Conservation (phyloP, 176 grass and related monocot genomes). For the Stipa capillata region DNA sequence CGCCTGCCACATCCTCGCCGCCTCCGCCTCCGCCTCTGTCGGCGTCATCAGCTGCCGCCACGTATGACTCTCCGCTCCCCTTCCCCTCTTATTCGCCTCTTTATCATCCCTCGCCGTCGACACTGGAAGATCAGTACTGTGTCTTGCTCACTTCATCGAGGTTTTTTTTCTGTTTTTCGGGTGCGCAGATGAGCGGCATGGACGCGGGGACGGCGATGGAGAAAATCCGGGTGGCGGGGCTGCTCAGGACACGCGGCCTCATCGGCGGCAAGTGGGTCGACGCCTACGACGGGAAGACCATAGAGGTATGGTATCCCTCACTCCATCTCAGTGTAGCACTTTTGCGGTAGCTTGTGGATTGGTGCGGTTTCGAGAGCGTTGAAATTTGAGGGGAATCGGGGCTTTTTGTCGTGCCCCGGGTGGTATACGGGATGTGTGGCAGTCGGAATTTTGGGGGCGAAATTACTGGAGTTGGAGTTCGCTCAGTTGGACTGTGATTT, state of each 20-base stretch:
- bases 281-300: conserved; percentile 75
- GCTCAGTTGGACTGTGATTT: not conserved
- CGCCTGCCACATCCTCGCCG: conserved; percentile 40
- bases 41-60: conserved; percentile 24
- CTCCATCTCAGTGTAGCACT: not conserved
- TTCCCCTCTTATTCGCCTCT: not conserved
- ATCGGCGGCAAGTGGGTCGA: conserved; percentile 80
- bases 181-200: conserved; percentile 55
- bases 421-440: not conserved
- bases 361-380: not conserved
- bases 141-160: not conserved
- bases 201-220: conserved; percentile 46
- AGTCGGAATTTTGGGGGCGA: not conserved
- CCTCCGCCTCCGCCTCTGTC: not conserved
- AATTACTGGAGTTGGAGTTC: not conserved
- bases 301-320: conserved; percentile 38
- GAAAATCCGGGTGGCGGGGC: conserved; percentile 55
- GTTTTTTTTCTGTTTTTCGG: not conserved
- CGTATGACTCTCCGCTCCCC: conserved; percentile 3
- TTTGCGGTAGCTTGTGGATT: not conserved
- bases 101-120: not conserved
- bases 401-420: not conserved
- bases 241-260: conserved; percentile 72
- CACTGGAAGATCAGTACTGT: not conserved
- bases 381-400: not conserved